Base-by-base conservation (phyloP, 2,329 filamentous ascomycete genomes). In the Alternaria tenuissima region DNA sequence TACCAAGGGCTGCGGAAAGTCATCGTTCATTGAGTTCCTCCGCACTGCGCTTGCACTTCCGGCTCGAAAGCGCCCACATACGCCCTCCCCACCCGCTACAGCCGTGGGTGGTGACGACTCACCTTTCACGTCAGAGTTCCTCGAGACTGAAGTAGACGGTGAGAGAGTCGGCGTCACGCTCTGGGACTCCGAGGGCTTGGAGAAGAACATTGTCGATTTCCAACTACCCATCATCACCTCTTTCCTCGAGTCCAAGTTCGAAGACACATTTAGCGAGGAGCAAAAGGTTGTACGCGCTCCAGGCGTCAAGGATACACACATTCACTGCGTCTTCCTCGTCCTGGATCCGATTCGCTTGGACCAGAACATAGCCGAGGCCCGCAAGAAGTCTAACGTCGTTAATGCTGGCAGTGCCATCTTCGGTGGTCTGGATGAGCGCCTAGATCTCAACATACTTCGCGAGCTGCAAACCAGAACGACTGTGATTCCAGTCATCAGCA, bases 191-290 rank as follows among this genome's bases (percentile, higher is more conserved):
- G 90, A 95, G 72, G 95, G 95, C 1, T 82, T 99, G 56, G 94
- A 99, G 80, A 96, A 94, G 85, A 95, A 92, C 72, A 88, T 98
- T 36, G 93, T 97, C 52, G 95, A 98, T 78, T 87, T 98, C 66
- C 95, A 99, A 80, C 84, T 99, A 67, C 89, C 94, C 62, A 93
- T 96, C 76, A 94, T 98, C 84, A 90, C 91, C 34, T 86, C 90
- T 8, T 99, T 99, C 81, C 84, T 99, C 61, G 95, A 99, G 83
- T 94, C 91, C 83, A 98, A 98, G 79, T 99, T 99, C 70, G 94
- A 99, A 78, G 95, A 99, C 74, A 98, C 95, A 0, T 96, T 99
- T 77, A 88, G 88, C 49, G 95, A 99, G 81, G 95, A 99, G 83
- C 96, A 96, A 86, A 98, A 97, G 83, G 94, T 99, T 47, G 86